Conservation (phyloP, 768 basidiomycete species). For the Crepidotus variabilis region DNA sequence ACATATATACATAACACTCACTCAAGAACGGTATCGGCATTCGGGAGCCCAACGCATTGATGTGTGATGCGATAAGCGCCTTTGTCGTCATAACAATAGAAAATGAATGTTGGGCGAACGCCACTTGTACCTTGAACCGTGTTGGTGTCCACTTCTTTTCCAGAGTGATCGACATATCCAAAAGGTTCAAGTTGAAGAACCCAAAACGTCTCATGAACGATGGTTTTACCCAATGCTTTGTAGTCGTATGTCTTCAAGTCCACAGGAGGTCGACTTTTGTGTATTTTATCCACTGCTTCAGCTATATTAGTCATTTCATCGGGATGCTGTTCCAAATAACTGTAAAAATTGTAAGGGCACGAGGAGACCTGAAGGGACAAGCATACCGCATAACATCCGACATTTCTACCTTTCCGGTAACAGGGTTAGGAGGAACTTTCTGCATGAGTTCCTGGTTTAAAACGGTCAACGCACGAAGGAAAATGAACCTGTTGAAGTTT, state of each 20-base stretch:
- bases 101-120: conserved; percentile 19
- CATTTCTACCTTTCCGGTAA: conserved; percentile 19
- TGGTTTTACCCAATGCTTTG: conserved; percentile 17
- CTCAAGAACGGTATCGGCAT: conserved; percentile 25
- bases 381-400: conserved; percentile 19
- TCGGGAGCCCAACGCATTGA: conserved; percentile 21
- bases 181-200: conserved; percentile 27
- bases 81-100: conserved; percentile 26
- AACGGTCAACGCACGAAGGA: background rate
- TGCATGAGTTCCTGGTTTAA: conserved; percentile 8
- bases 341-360: background rate
- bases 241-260: conserved; percentile 20
- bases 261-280: conserved; percentile 9
- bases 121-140: conserved; percentile 13
- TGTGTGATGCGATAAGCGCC: conserved; percentile 20
- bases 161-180: conserved; percentile 19
- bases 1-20: conserved; percentile 9
- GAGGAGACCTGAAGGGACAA: background rate
- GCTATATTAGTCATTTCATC: conserved; percentile 19
- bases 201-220: conserved; percentile 26
- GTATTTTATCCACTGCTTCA: conserved; percentile 9
- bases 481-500: background rate
- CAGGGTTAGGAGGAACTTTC: conserved; percentile 20
- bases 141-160: conserved; percentile 12
- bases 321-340: conserved; percentile 23